Base-by-base conservation (phyloP, 148 eudicot species). In the Rhododendron kiyosumense region DNA sequence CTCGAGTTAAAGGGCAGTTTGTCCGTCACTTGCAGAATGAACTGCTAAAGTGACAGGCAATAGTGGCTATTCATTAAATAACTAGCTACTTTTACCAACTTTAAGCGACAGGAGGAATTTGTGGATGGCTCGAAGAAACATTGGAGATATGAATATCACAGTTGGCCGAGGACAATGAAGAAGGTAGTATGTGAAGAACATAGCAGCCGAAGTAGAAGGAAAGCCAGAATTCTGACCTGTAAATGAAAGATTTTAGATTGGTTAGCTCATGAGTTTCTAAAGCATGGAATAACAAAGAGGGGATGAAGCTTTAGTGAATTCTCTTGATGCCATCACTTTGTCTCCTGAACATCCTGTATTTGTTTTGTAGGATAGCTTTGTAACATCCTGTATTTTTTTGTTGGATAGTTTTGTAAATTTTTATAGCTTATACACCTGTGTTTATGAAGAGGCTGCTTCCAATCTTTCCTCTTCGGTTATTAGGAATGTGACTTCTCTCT, bases 1-100 rank as follows among this genome's bases (percentile, higher is more conserved):
- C 99, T n/a, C 89, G 99, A 65, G 92, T 97, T 14, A 97, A 93
- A 90, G 99, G 99, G 78, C 99, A 97, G 90, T 97, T 97, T 89
- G 99, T 97, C 78, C 97, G 99, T 65, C 98, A 94, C 81, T 84
- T 85, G 82, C 93, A 88, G 30, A 89, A 91, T 12, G 95, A 95
- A 41, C 88, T 92, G 78, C 88, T 89, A 45, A 84, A 85, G 90
- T 74, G 89, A 88, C 73, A 81, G 61, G 51, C 86, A 83, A 71
- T 18, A 88, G 89, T 30, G 88, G 88, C 67, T 54, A 61, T 80
- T 81, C 87, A 59, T 76, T 87, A 41, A 67, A 85, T 59, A 46
- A 87, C 82, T 88, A 79, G 89, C 52, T 54, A 48, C 26, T 74
- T 20, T 57, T 52, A 36, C 80, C 41, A 30, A 54, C 30, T 80